Evolutionary conservation across 768 basidiomycete genomes (phyloP), one percentile per base, ranked within the genome.

Genomic region (Fomitopsis pulvina): DNA sequence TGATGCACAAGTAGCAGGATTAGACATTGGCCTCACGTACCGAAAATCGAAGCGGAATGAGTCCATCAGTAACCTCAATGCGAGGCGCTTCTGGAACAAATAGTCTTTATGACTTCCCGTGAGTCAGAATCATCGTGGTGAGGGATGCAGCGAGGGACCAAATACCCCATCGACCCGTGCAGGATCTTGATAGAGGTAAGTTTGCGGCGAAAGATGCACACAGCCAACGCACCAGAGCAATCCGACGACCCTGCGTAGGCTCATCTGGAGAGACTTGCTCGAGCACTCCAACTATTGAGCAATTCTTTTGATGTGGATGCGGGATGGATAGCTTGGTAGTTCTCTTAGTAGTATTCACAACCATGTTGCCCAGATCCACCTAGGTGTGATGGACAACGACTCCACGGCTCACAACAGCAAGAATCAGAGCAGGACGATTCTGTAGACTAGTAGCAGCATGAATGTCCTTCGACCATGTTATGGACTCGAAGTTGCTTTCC

Each of bases 31-130:
- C n/a, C n/a, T 29, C 22, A 60, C 78, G 49, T 59, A 89, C 87
- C 87, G 79, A 67, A 92, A 92, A 64, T 92, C 89, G 59, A 92
- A 90, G 27, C 88, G 77, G 63, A 92, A 90, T 2, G 87, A 90
- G 63, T 92, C 89, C 21, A 87, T 59, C 0, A 86, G 83, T 12
- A 90, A 65, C 30, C 69, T 72, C 32, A 65, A 62, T 2, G 85
- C 86, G 18, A 92, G 78, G 12, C 76, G 78, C 60, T 82, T 83
- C 65, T 86, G 84, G 70, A 85, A 90, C 42, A 92, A 63, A 67
- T 92, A 92, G 62, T 92, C 84, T 58, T 90, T 90, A 65, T 92
- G 89, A 59, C 88, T 91, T 65, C 42, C 59, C 22, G 18, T 16
- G 16, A 29, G 44, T 51, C 37, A 51, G n/a, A n/a, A n/a, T n/a